These are phyloP conservation scores for Yamadazyma olivae DNA, from an alignment of 805 yeast genomes.

Conservation along the genomic window DNA sequence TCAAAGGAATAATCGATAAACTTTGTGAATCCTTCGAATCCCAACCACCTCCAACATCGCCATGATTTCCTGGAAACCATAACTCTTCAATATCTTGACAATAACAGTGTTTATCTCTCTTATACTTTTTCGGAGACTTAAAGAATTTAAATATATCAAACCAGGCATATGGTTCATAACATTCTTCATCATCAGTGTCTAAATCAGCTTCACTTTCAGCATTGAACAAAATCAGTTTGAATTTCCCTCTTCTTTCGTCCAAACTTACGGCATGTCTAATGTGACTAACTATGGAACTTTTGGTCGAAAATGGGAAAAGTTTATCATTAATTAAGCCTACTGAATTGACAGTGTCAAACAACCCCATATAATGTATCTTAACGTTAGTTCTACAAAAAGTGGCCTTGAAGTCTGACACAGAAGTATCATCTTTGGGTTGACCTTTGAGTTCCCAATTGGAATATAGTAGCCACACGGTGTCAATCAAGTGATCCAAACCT, in stretches of 20 bases:
- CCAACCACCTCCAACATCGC: constrained; percentile 74
- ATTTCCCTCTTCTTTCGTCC: constrained; percentile 65
- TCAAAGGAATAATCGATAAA: constrained; percentile 49
- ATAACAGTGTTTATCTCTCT: constrained; percentile 2
- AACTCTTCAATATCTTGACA: constrained; percentile 43
- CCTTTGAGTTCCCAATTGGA: constrained; percentile 59
- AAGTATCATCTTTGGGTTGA: constrained; percentile 47
- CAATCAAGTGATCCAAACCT: constrained; percentile 55
- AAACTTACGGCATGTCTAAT: constrained; percentile 66
- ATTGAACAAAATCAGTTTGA: constrained; percentile 51
- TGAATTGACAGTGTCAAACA: constrained; percentile 69
- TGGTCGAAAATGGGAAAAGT: constrained; percentile 55
- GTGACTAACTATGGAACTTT: constrained; percentile 50
- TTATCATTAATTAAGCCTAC: constrained; percentile 59
- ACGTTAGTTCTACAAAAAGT: constrained; percentile 50
- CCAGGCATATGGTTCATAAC: background rate
- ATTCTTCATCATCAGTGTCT: constrained; percentile 2
- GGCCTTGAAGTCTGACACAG: constrained; percentile 51
- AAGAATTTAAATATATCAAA: background rate
- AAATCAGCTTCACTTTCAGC: constrained; percentile 9
- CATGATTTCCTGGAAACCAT: constrained; percentile 71
- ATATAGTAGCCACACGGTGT: constrained; percentile 63
- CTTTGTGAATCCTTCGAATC: constrained; percentile 38
- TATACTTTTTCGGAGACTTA: background rate
- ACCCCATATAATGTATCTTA: constrained; percentile 55